phyloP scores from a whole-genome alignment of 78 protist species.

The Trichosphaerium sp. region DNA sequence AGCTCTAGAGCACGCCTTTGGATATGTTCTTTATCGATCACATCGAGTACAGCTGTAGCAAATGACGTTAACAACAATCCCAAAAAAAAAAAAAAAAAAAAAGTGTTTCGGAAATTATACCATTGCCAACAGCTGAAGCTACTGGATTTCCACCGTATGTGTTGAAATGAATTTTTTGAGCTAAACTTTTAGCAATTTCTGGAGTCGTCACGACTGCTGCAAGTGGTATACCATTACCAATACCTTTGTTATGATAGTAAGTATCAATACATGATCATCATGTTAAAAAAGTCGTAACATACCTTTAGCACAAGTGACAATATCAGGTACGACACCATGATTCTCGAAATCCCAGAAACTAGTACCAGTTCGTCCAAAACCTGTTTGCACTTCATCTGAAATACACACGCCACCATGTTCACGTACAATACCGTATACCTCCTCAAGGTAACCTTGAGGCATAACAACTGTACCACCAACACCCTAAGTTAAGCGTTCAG shows the following conservation, averaged over 20 bases:
- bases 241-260: slow-evolving; percentile 2
- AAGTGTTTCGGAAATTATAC: no score
- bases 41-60: no score
- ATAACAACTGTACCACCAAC: slow-evolving; percentile 44
- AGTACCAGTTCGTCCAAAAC: slow-evolving; percentile 61
- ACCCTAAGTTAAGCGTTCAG: slow-evolving; percentile 2
- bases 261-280: neutral
- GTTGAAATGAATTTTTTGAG: slow-evolving; percentile 40
- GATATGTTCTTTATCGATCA: slow-evolving; percentile 18
- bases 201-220: slow-evolving; percentile 51
- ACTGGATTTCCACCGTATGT: slow-evolving; percentile 79
- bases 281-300: neutral
- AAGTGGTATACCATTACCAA: slow-evolving; percentile 74
- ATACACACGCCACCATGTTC: slow-evolving; percentile 63
- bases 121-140: slow-evolving; percentile 45
- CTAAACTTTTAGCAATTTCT: slow-evolving; percentile 6
- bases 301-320: neutral
- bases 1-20: neutral
- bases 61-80: no score
- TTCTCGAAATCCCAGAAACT: slow-evolving; percentile 51
- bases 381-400: slow-evolving; percentile 77
- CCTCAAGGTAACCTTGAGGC: slow-evolving; percentile 33
- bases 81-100: no score
- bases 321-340: slow-evolving; percentile 17
- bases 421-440: slow-evolving; percentile 21